phyloP scores from a whole-genome alignment of 2,329 filamentous ascomycete genomes.

The Cytospora leucostoma region DNA sequence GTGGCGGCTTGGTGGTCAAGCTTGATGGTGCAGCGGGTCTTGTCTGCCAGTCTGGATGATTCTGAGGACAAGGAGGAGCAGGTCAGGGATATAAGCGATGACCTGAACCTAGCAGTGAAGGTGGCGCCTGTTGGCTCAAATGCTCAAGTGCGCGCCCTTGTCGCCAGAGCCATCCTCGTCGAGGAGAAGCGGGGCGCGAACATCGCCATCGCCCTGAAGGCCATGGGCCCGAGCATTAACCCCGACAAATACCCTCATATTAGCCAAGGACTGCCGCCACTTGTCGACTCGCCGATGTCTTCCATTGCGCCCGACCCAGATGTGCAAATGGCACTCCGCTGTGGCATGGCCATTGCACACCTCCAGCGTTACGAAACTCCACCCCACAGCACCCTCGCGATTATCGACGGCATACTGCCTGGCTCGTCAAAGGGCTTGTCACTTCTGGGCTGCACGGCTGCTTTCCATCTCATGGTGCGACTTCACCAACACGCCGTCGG shows the following conservation, averaged over 20 bases:
- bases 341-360: conserved; percentile 62
- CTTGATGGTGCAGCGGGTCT: conserved; percentile 67
- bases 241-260: conserved; percentile 37
- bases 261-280: conserved; percentile 39
- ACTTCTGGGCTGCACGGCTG: conserved; percentile 61
- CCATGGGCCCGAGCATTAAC: conserved; percentile 47
- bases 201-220: conserved; percentile 58
- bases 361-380: conserved; percentile 49
- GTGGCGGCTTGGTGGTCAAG: conserved; percentile 91
- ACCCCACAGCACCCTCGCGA: conserved; percentile 46
- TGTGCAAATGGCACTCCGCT: conserved; percentile 58
- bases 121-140: conserved; percentile 78
- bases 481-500: conserved; percentile 51
- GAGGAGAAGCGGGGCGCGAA: conserved; percentile 56
- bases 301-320: conserved; percentile 50
- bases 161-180: conserved; percentile 59
- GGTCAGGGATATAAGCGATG: conserved; percentile 42
- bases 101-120: conserved; percentile 69
- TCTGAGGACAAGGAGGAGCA: conserved; percentile 48
- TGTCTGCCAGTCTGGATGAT: conserved; percentile 63
- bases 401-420: conserved; percentile 53
- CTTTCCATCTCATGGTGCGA: conserved; percentile 59
- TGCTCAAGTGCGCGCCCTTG: conserved; percentile 62
- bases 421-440: conserved; percentile 48
- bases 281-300: conserved; percentile 48